Evolutionary conservation across 2,329 filamentous ascomycete species (phyloP).

Genomic region (Fusarium newnesense): DNA sequence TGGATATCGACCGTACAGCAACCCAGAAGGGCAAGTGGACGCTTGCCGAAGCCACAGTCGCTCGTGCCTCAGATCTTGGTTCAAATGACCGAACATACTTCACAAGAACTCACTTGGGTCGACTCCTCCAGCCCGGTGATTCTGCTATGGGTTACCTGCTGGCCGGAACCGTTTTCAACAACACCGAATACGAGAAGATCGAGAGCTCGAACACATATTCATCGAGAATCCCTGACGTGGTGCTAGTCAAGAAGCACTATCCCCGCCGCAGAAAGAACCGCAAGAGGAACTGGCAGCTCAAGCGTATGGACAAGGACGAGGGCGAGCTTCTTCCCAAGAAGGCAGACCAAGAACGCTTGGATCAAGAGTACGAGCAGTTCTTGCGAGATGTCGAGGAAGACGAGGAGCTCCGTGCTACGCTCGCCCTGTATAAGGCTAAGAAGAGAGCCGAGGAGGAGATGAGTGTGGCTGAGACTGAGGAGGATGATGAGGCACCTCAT

Average conservation of each 20-base stretch:
- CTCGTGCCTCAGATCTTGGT: constrained; percentile 86
- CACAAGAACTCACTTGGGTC: constrained; percentile 88
- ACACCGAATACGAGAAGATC: constrained; percentile 82
- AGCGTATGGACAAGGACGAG: constrained; percentile 91
- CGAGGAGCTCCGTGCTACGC: constrained; percentile 81
- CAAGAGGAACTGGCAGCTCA: constrained; percentile 91
- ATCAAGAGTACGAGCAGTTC: constrained; percentile 97
- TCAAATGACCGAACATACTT: constrained; percentile 89
- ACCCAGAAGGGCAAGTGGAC: constrained; percentile 82
- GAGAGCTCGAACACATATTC: constrained; percentile 81
- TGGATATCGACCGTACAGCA: constrained; percentile 89
- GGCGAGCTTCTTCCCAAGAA: constrained; percentile 88
- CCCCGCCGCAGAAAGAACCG: constrained; percentile 82
- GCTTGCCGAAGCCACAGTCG: constrained; percentile 88
- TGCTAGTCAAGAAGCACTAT: constrained; percentile 98
- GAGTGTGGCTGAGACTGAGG: constrained; percentile 73
- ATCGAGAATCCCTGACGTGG: constrained; percentile 86
- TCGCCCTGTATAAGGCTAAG: constrained; percentile 85
- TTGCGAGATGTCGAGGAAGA: constrained; percentile 97
- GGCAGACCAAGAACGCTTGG: constrained; percentile 86
- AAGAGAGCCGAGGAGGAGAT: constrained; percentile 68
- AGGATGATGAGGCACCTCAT: constrained; percentile 73
- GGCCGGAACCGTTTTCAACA: constrained; percentile 92
- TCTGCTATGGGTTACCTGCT: constrained; percentile 95
- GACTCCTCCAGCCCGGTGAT: constrained; percentile 87